Conservation (phyloP, 2,329 filamentous ascomycete genomes). For the Sarocladiaceae sp. region DNA sequence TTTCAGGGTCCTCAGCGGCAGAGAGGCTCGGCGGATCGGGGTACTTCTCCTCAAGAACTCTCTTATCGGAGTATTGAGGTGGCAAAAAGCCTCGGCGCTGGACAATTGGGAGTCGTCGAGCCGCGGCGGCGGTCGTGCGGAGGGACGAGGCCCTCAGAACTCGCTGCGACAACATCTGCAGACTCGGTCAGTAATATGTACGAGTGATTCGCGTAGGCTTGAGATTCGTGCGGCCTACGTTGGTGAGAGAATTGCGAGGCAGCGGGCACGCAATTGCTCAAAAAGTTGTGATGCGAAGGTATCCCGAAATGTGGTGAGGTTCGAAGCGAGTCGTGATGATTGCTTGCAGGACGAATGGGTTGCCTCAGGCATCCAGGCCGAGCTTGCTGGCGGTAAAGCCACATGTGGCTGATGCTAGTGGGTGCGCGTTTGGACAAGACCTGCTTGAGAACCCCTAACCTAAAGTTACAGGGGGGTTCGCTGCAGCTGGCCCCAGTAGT, state of each 20-base stretch:
- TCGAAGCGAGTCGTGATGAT: conserved; percentile 24
- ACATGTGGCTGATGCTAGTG: no score
- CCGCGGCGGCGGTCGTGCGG: conserved; percentile 37
- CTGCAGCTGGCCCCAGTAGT: no score
- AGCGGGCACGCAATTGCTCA: conserved; percentile 30
- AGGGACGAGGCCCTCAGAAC: conserved; percentile 44
- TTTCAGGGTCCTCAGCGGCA: conserved; percentile 59
- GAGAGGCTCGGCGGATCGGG: conserved; percentile 40
- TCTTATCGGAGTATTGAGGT: conserved; percentile 38
- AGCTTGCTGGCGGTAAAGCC: no score
- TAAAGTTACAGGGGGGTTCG: no score
- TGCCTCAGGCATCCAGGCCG: background rate
- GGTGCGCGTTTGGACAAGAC: no score
- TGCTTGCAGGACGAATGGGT: background rate
- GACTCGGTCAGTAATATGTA: background rate
- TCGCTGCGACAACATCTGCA: conserved; percentile 56
- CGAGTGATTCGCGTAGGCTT: background rate
- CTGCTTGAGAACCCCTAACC: no score
- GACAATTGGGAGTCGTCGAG: conserved; percentile 43
- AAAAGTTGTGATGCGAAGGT: conserved; percentile 19
- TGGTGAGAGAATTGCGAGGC: conserved; percentile 24
- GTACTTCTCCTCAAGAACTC: conserved; percentile 45
- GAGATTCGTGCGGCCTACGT: conserved; percentile 19
- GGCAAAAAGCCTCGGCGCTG: conserved; percentile 54
- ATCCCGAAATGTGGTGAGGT: conserved; percentile 23